phyloP scores from a whole-genome alignment of 768 basidiomycete genomes.

The Trametes cubensis region DNA sequence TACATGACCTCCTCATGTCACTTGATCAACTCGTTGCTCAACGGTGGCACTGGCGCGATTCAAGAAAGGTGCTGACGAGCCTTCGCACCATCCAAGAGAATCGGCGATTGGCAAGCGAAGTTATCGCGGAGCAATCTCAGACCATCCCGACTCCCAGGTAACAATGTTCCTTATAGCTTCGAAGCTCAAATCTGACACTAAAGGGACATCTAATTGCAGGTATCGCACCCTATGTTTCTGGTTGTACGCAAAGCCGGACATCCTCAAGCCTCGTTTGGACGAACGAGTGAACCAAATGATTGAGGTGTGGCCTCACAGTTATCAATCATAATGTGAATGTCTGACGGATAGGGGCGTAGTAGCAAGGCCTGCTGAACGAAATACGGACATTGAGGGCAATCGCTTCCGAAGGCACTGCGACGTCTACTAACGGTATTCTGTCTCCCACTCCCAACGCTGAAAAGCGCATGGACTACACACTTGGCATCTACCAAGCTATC shows the following conservation, averaged over 20 bases:
- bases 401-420: slow-evolving; percentile 12
- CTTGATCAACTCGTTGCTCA: slow-evolving; percentile 76
- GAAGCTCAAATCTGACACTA: neutral
- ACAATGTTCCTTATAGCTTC: neutral
- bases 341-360: slow-evolving; percentile 18
- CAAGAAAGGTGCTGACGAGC: slow-evolving; percentile 84
- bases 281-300: slow-evolving; percentile 89
- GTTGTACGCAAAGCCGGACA: slow-evolving; percentile 75
- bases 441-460: neutral
- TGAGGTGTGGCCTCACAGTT: slow-evolving; percentile 49
- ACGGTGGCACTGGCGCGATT: slow-evolving; percentile 96
- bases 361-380: slow-evolving; percentile 84
- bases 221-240: slow-evolving; percentile 89
- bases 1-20: slow-evolving; percentile 64
- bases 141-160: slow-evolving; percentile 54
- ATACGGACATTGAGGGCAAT: slow-evolving; percentile 54
- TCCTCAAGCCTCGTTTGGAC: slow-evolving; percentile 71
- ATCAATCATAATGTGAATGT: neutral
- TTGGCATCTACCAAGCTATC: slow-evolving; percentile 94
- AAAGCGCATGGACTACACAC: slow-evolving; percentile 56
- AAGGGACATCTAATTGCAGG: slow-evolving; percentile 42
- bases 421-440: neutral
- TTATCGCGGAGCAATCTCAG: slow-evolving; percentile 64
- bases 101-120: slow-evolving; percentile 64
- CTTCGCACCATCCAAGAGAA: slow-evolving; percentile 77